Conservation (phyloP, 805 yeast species). For the Metschnikowia koreensis region DNA sequence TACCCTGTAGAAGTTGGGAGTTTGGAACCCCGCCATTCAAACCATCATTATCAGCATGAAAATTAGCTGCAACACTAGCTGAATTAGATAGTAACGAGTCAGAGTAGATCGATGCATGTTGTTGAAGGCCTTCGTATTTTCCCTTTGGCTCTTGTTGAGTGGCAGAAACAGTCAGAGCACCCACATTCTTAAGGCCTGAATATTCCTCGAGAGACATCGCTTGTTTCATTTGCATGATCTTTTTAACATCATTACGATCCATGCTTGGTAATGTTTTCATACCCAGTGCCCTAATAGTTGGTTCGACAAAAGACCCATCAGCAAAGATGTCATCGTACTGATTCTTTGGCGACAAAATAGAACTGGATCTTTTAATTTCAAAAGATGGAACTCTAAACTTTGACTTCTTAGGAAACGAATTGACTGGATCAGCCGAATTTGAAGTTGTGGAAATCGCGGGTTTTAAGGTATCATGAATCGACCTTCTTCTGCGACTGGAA, state of each 20-base stretch:
- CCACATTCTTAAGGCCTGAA: constrained; percentile 31
- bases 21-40: neutral
- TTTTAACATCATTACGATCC: constrained; percentile 45
- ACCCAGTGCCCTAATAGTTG: constrained; percentile 45
- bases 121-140: constrained; percentile 12
- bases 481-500: neutral
- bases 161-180: constrained; percentile 14
- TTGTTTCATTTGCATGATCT: constrained; percentile 33
- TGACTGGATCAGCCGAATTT: neutral
- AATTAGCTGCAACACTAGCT: constrained; percentile 1
- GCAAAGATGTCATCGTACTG: constrained; percentile 40
- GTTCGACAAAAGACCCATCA: constrained; percentile 22
- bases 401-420: constrained; percentile 18
- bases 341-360: constrained; percentile 36
- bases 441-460: neutral
- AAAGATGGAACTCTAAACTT: constrained; percentile 42
- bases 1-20: neutral
- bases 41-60: neutral
- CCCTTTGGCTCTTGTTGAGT: constrained; percentile 20
- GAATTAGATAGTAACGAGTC: constrained; percentile 14
- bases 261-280: constrained; percentile 51
- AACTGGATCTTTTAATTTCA: constrained; percentile 38
- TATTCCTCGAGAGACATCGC: constrained; percentile 43
- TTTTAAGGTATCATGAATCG: constrained; percentile 5
- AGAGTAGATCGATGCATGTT: constrained; percentile 16